phyloP scores from a whole-genome alignment of 306 rosid species.

The Pyrus pyrifolia region DNA sequence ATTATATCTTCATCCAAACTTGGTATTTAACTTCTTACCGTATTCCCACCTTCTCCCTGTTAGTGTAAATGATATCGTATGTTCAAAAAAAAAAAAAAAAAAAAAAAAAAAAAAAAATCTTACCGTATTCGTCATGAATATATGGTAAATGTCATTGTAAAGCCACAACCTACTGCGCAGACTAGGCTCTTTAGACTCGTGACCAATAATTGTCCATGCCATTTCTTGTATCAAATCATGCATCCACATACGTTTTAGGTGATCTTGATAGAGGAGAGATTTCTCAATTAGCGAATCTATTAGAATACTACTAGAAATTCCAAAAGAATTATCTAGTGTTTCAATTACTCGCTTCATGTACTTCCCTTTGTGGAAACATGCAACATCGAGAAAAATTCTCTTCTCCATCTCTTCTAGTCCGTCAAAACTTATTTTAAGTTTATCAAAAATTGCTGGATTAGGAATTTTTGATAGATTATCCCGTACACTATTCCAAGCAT shows the following conservation, averaged over 20 bases:
- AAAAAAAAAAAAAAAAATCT: no score
- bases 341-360: not conserved
- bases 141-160: no score
- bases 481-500: slow-evolving; percentile 24
- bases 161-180: no score
- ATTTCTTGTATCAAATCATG: slow-evolving; percentile 12
- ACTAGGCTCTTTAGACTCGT: not conserved
- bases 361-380: slow-evolving; percentile 19
- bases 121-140: no score
- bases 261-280: not conserved
- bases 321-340: not conserved
- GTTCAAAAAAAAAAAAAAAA: no score
- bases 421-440: slow-evolving; percentile 30
- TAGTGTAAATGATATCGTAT: no score
- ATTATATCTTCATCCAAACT: not conserved
- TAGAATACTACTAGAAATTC: not conserved
- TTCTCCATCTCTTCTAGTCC: slow-evolving; percentile 13
- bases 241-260: not conserved
- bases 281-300: not conserved
- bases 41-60: not conserved
- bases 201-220: slow-evolving; percentile 4
- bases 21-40: not conserved
- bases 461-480: slow-evolving; percentile 1
- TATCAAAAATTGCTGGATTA: not conserved
- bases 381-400: not conserved